Conservation (phyloP, 306 rosid species). For the Vicia faba region DNA sequence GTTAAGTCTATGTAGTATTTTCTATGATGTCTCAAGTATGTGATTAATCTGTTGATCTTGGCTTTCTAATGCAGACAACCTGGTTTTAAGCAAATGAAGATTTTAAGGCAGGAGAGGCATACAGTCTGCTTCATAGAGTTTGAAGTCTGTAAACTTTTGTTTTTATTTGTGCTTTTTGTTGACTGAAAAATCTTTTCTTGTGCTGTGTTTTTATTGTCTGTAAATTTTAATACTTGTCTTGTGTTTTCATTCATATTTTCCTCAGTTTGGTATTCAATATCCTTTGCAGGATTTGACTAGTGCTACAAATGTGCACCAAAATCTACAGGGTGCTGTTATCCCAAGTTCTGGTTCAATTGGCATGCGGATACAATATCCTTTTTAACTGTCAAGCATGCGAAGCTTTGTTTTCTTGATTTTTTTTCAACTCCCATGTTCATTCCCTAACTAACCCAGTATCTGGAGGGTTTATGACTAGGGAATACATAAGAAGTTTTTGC, state of each 20-base stretch:
- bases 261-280: constrained; percentile 26
- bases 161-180: constrained; percentile 26
- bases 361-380: constrained; percentile 99
- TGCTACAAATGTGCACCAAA: constrained; percentile 87
- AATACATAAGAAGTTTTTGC: background rate
- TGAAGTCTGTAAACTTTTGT: constrained; percentile 66
- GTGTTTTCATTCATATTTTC: constrained; percentile 15
- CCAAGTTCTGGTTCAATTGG: constrained; percentile 99
- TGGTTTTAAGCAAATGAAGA: constrained; percentile 99
- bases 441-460: constrained; percentile 2
- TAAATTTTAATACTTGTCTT: background rate
- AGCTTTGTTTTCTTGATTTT: constrained; percentile 16
- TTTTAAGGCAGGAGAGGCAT: constrained; percentile 98
- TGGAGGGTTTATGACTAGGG: background rate
- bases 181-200: constrained; percentile 3
- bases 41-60: constrained; percentile 27
- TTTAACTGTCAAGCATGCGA: constrained; percentile 32
- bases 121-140: constrained; percentile 99
- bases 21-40: constrained; percentile 18
- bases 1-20: constrained; percentile 17
- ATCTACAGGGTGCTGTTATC: constrained; percentile 96
- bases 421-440: background rate
- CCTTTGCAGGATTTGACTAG: constrained; percentile 83
- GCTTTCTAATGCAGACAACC: constrained; percentile 73
- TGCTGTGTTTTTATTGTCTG: too few relatives aligned